phyloP scores from a whole-genome alignment of 2,329 filamentous ascomycete genomes.

The Claviceps fusiformis region DNA sequence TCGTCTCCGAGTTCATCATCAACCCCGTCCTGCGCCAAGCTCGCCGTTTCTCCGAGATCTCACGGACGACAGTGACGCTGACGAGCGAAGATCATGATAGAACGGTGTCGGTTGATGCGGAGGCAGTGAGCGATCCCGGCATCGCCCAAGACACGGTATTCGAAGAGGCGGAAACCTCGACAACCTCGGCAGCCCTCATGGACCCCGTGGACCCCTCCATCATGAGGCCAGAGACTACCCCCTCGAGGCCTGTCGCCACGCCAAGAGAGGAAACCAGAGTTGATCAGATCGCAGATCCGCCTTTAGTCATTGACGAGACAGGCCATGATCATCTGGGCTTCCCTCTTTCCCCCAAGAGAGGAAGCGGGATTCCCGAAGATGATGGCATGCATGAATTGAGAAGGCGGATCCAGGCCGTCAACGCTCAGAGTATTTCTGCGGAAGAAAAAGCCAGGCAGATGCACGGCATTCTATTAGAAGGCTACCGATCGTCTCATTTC shows the following conservation, averaged over 20 bases:
- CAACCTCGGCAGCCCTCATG: neutral
- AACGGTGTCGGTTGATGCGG: conserved; percentile 7
- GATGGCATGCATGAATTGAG: conserved; percentile 63
- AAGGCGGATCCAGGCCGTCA: conserved; percentile 54
- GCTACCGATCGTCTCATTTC: conserved; percentile 35
- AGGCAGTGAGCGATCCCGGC: conserved; percentile 16
- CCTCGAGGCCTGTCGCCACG: conserved; percentile 18
- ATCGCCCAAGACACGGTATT: conserved; percentile 9
- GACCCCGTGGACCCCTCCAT: neutral
- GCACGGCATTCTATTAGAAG: conserved; percentile 57
- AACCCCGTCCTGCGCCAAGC: conserved; percentile 54
- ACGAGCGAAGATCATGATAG: conserved; percentile 20
- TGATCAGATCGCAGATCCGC: conserved; percentile 14
- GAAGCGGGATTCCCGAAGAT: conserved; percentile 49
- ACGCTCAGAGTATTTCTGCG: conserved; percentile 42
- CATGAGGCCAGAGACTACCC: conserved; percentile 13
- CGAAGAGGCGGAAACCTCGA: neutral
- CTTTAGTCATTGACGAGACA: conserved; percentile 11
- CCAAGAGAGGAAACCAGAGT: conserved; percentile 22
- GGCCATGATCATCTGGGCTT: conserved; percentile 21
- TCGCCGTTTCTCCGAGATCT: conserved; percentile 45
- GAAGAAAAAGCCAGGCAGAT: conserved; percentile 58
- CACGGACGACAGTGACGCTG: conserved; percentile 25
- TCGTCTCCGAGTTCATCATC: conserved; percentile 52
- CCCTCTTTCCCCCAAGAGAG: conserved; percentile 16